These are phyloP conservation scores for Ganoderma multipileum DNA, from an alignment of 1,284 basidiomycete genomes.

Conservation along the genomic window DNA sequence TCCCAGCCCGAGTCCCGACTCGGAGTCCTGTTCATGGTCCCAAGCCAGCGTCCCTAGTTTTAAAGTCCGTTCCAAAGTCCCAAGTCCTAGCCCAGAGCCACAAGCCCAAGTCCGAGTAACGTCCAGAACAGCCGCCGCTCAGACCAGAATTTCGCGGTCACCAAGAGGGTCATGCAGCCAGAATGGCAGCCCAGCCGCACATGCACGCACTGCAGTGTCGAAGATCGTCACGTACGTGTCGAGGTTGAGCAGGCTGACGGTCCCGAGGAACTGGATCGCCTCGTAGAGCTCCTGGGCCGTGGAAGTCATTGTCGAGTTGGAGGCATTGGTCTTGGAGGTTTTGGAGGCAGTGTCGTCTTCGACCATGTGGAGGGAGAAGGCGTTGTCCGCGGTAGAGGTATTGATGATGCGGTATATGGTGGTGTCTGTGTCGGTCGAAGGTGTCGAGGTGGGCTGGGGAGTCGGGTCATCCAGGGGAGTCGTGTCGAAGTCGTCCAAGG, in stretches of 20 bases:
- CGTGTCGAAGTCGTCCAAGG: neutral
- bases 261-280: neutral
- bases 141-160: neutral
- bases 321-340: neutral
- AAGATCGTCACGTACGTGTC: neutral
- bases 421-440: neutral
- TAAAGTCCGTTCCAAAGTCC: neutral
- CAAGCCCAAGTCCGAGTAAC: neutral
- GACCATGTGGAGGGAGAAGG: neutral
- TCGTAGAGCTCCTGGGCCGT: neutral
- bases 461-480: neutral
- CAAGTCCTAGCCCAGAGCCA: neutral
- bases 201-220: neutral
- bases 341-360: neutral
- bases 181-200: neutral
- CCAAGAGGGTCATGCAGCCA: neutral
- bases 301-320: neutral
- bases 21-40: neutral
- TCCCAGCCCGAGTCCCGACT: neutral
- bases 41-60: neutral
- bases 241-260: neutral
- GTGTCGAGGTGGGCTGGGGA: neutral
- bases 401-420: constrained; percentile 1
- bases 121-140: neutral
- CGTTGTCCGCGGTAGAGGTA: neutral